phyloP scores from a whole-genome alignment of 2,329 filamentous ascomycete species.

The Neopestalotiopsis sp. region DNA sequence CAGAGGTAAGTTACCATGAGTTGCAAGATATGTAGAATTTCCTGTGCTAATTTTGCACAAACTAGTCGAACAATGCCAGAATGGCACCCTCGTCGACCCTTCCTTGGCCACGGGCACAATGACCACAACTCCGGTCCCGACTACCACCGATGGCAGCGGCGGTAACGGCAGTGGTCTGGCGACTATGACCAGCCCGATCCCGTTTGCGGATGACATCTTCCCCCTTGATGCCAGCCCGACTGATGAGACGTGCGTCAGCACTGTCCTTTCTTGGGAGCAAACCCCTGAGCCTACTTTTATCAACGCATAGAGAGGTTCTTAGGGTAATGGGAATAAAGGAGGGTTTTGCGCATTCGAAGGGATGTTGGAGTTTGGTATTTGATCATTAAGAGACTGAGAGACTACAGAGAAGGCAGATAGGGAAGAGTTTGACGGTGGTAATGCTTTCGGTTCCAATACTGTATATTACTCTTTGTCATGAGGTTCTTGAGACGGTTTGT shows the following conservation, averaged over 20 bases:
- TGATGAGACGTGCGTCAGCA: slow-evolving; percentile 16
- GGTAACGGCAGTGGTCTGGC: slow-evolving; percentile 12
- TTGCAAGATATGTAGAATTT: no score
- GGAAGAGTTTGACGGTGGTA: no score
- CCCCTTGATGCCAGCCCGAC: slow-evolving; percentile 14
- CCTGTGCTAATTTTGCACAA: background rate
- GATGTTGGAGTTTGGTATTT: no score
- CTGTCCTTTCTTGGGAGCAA: slow-evolving; percentile 16
- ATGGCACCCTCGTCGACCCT: slow-evolving; percentile 20
- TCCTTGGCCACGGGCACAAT: background rate
- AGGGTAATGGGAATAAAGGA: no score
- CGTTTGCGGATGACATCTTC: slow-evolving; percentile 18
- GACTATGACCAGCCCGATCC: slow-evolving; percentile 9
- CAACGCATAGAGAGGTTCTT: background rate
- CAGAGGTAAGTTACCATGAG: slow-evolving; percentile 11
- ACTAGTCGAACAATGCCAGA: slow-evolving; percentile 20
- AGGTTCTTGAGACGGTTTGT: no score
- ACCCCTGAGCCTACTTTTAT: slow-evolving; percentile 19
- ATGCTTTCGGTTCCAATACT: no score
- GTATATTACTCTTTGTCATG: no score
- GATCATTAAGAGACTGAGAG: no score
- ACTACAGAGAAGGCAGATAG: no score
- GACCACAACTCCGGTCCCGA: background rate
- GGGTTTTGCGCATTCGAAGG: no score
- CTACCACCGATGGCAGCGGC: background rate